phyloP scores from a whole-genome alignment of 768 basidiomycete species.

The Pleurotus djamor region DNA sequence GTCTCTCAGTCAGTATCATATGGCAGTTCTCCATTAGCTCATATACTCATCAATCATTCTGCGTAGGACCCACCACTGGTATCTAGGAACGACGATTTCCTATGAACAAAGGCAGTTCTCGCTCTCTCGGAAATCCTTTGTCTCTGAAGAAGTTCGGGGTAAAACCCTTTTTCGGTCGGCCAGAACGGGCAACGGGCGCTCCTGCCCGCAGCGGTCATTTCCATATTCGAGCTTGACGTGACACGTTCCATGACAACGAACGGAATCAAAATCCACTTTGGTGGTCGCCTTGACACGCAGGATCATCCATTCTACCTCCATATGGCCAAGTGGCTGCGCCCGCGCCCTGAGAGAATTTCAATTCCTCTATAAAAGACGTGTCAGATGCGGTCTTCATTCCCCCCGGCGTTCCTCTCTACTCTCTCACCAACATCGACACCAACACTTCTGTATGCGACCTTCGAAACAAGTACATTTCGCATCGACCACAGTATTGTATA shows the following conservation, averaged over 20 bases:
- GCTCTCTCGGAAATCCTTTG: background rate
- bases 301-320: background rate
- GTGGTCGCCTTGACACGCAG: background rate
- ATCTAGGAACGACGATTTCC: too few relatives aligned
- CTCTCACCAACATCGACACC: background rate
- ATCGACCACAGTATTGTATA: constrained; percentile 1
- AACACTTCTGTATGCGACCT: constrained; percentile 1
- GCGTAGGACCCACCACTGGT: too few relatives aligned
- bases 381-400: background rate
- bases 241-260: background rate
- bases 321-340: background rate
- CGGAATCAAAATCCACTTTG: background rate
- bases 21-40: too few relatives aligned
- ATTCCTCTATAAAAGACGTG: background rate
- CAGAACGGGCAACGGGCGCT: background rate
- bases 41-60: too few relatives aligned
- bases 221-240: background rate
- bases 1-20: too few relatives aligned
- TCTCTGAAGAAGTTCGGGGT: background rate
- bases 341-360: background rate
- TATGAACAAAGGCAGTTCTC: too few relatives aligned
- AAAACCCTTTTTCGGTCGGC: background rate
- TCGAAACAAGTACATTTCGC: constrained; percentile 5
- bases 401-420: background rate
- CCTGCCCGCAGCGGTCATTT: background rate